phyloP scores from a whole-genome alignment of 1,139 yeast genomes.

The Pichiaceae sp. region DNA sequence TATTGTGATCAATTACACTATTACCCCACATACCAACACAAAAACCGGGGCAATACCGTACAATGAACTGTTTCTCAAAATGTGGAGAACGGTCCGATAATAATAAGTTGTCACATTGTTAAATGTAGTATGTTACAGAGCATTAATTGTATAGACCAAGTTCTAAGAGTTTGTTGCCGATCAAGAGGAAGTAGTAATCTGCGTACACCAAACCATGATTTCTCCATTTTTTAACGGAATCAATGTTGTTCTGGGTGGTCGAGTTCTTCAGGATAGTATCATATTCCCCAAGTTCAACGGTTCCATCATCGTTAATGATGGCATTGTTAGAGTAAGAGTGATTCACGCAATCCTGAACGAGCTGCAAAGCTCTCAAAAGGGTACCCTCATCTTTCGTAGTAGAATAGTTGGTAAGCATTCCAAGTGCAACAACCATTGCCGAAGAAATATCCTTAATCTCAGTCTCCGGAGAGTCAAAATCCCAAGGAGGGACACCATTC shows the following conservation, averaged over 20 bases:
- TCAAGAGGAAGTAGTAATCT: not conserved
- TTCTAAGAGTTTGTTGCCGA: not conserved
- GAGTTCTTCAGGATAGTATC: not conserved
- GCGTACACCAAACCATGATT: not conserved
- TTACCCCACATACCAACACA: no score
- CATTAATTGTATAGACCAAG: not conserved
- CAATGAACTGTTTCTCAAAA: no score
- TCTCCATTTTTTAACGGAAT: not conserved
- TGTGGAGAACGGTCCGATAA: no score
- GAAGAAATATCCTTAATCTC: not conserved
- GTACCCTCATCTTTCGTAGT: not conserved
- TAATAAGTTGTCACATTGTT: no score
- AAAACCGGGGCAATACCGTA: no score
- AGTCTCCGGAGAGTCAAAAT: not conserved
- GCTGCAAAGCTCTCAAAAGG: not conserved
- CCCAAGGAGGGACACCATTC: conserved; percentile 1
- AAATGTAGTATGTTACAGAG: no score
- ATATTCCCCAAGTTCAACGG: not conserved
- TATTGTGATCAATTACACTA: no score
- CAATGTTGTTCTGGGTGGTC: not conserved
- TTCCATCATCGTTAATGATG: not conserved
- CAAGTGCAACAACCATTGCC: not conserved
- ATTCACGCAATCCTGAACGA: not conserved
- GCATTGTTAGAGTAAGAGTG: not conserved
- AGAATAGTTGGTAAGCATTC: not conserved